Base-by-base conservation (phyloP, 352 stramenopile species). In the Phytophthora hybrid region DNA sequence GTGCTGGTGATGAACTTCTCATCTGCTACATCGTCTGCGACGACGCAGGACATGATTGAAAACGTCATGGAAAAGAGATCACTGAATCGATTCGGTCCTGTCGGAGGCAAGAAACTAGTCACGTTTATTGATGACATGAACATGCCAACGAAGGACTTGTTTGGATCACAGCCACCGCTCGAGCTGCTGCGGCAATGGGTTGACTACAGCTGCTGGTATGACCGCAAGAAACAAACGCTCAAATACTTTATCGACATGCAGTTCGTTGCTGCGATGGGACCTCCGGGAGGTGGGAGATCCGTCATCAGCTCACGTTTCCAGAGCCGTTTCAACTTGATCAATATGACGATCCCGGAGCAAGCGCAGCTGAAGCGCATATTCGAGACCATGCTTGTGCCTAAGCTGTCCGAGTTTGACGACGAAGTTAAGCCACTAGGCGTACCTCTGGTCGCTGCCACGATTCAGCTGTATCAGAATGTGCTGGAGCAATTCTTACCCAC, bases 111-210 rank as follows among this genome's bases (percentile, higher is more conserved):
- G 73, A 93, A 94, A 52, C 80, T 98, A 0, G 82, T 98, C 39
- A 96, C 91, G 16, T 98, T 98, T 67, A 92, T 98, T 31, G 93
- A 98, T 56, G 93, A 98, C 65, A 82, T 98, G 77, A 98, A 98
- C 71, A 98, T 98, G 92, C 93, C 93, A 4, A 91, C 88, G 10
- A 95, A 95, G 63, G 93, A 98, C 63, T 77, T 84, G 59, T 98
- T 98, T 66, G 93, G 93, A 18, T 97, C 94, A 6, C 95, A 98
- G 61, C 92, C 94, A 1, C 93, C 95, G 0, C 77, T 98, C 2
- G 94, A 98, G 59, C 68, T 98, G 16, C 63, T 98, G 29, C 88
- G 95, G 0, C 94, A 98, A 63, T 97, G 90, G 90, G 84, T 98
- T 5, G 95, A 98, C 76, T 98, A 98, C 73, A 84, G 88, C 55